Percentiles rank a stretch among this genome's conserved stretches.
Conservation (phyloP, 2,329 filamentous ascomycete species). For the Colletotrichum somersetense region DNA sequence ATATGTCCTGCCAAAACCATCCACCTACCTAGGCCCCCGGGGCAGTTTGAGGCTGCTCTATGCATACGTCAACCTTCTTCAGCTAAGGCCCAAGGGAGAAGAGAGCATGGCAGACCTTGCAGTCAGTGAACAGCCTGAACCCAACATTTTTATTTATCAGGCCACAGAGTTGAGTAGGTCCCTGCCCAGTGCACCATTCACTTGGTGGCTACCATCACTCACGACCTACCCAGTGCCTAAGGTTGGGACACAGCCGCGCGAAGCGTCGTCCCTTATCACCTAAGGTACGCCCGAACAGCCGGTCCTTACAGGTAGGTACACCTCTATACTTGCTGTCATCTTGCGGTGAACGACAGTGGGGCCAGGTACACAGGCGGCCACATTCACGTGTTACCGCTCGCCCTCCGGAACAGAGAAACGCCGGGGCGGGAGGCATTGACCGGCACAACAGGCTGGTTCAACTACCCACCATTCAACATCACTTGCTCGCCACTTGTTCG, state of each 20-base stretch:
- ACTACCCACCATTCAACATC: too few species aligned
- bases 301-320: too few species aligned
- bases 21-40: background rate
- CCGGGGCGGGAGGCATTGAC: background rate
- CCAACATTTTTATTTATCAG: background rate
- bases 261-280: conserved; percentile 2
- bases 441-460: background rate
- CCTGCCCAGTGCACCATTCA: conserved; percentile 19
- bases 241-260: background rate
- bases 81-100: background rate
- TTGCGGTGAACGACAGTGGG: conserved; percentile 26
- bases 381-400: conserved; percentile 5
- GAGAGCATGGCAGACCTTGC: conserved; percentile 28
- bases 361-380: background rate
- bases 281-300: background rate
- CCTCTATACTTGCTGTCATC: background rate
- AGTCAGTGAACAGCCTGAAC: conserved; percentile 10
- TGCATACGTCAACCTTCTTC: conserved; percentile 12
- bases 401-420: background rate
- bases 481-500: background rate
- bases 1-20: background rate
- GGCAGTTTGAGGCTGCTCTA: conserved; percentile 9
- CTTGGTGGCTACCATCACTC: background rate
- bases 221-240: too few species aligned
- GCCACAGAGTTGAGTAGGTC: conserved; percentile 24